phyloP scores from a whole-genome alignment of 495 filamentous ascomycete species.

The Aspergillus sclerotiicarbonarius region DNA sequence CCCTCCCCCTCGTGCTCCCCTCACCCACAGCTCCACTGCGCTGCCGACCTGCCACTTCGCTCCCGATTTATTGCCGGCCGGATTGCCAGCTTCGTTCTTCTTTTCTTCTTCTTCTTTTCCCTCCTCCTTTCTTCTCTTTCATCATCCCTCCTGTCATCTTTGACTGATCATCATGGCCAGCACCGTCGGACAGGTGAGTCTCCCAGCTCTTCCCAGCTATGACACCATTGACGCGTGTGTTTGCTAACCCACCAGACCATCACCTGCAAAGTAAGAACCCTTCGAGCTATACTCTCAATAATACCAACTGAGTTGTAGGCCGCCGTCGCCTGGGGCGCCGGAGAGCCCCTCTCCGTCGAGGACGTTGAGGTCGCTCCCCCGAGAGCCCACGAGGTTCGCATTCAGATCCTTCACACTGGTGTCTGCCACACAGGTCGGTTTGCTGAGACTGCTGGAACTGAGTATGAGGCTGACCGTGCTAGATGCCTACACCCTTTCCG shows the following conservation, averaged over 20 bases:
- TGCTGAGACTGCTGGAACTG: slow-evolving; percentile 5
- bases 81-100: slow-evolving; percentile 10
- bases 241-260: slow-evolving; percentile 56
- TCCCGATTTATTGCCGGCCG: slow-evolving; percentile 17
- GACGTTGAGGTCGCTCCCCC: slow-evolving; percentile 90
- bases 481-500: slow-evolving; percentile 98
- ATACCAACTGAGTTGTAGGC: slow-evolving; percentile 53
- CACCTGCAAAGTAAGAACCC: slow-evolving; percentile 63
- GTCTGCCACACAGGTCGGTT: slow-evolving; percentile 92
- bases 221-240: background rate
- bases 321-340: slow-evolving; percentile 94
- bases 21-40: slow-evolving; percentile 18
- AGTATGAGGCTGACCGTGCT: slow-evolving; percentile 3
- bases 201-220: background rate
- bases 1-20: slow-evolving; percentile 8
- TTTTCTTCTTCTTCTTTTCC: slow-evolving; percentile 3
- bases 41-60: slow-evolving; percentile 19
- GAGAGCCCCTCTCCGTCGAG: slow-evolving; percentile 82
- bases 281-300: background rate
- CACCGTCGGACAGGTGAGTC: slow-evolving; percentile 58
- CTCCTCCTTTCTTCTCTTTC: slow-evolving; percentile 6
- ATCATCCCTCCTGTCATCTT: slow-evolving; percentile 4
- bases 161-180: slow-evolving; percentile 35
- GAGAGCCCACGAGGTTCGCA: slow-evolving; percentile 93
- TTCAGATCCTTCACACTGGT: slow-evolving; percentile 93